Conservation (phyloP, 2,329 filamentous ascomycete genomes). For the Clathrospora elynae region DNA sequence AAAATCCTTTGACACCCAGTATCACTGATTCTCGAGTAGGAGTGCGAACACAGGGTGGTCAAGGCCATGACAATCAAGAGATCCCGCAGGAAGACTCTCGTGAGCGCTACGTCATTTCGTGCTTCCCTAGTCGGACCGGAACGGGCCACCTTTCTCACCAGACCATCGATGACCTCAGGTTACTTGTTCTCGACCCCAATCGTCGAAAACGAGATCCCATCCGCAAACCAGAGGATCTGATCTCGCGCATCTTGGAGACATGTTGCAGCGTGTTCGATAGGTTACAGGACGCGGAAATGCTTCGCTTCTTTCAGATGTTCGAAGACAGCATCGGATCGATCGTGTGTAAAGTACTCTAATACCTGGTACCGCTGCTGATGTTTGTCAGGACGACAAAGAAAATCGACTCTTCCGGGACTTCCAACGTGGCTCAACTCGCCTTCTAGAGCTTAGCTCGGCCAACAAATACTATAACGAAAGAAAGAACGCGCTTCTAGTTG, state of each 20-base stretch:
- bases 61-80: too few species aligned
- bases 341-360: not conserved
- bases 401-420: slow-evolving; percentile 10
- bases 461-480: slow-evolving; percentile 11
- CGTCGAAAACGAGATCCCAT: slow-evolving; percentile 6
- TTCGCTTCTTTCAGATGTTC: slow-evolving; percentile 18
- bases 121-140: slow-evolving; percentile 13
- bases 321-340: slow-evolving; percentile 13
- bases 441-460: slow-evolving; percentile 4
- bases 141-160: slow-evolving; percentile 1
- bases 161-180: slow-evolving; percentile 10
- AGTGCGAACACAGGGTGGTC: too few species aligned
- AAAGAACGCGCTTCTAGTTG: slow-evolving; percentile 11
- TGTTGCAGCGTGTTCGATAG: slow-evolving; percentile 14
- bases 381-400: slow-evolving; percentile 9
- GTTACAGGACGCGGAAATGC: slow-evolving; percentile 9
- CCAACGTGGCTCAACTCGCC: slow-evolving; percentile 5
- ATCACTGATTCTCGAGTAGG: too few species aligned
- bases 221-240: slow-evolving; percentile 8
- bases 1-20: too few species aligned
- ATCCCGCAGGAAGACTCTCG: too few species aligned
- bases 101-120: slow-evolving; percentile 5
- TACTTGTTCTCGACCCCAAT: slow-evolving; percentile 5
- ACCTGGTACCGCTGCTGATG: not conserved
- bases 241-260: slow-evolving; percentile 14